These are phyloP conservation scores for Dictyostelium firmibasis DNA, from an alignment of 78 protist species.

Conservation along the genomic window DNA sequence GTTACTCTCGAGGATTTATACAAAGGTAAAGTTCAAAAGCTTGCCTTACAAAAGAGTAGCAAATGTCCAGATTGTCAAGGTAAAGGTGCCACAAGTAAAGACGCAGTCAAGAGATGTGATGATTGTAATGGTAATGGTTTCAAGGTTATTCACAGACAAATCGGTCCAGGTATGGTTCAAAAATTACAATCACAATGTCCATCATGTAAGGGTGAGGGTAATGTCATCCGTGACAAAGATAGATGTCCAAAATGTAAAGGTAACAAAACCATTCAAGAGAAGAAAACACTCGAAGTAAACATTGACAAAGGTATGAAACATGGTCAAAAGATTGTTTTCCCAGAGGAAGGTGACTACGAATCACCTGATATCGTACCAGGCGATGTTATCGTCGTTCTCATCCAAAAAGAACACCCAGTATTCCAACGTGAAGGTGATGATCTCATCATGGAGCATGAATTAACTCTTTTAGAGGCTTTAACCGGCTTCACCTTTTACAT, in stretches of 20 bases:
- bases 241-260: constrained; percentile 93
- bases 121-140: constrained; percentile 92
- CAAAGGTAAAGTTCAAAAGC: constrained; percentile 94
- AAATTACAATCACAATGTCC: constrained; percentile 88
- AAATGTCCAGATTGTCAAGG: constrained; percentile 93
- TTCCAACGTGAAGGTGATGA: constrained; percentile 95
- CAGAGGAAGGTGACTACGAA: constrained; percentile 96
- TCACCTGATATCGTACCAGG: constrained; percentile 95
- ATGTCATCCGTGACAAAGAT: constrained; percentile 86
- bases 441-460: constrained; percentile 86
- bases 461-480: constrained; percentile 93
- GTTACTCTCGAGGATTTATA: constrained; percentile 95
- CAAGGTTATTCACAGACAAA: constrained; percentile 81
- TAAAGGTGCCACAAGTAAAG: constrained; percentile 56
- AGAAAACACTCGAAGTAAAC: constrained; percentile 92
- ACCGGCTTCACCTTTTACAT: constrained; percentile 92
- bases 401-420: constrained; percentile 90
- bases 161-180: constrained; percentile 96
- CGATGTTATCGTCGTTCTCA: constrained; percentile 93
- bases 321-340: constrained; percentile 92
- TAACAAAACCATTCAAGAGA: constrained; percentile 86
- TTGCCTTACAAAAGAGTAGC: constrained; percentile 87
- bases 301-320: constrained; percentile 96
- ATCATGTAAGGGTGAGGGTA: constrained; percentile 92
- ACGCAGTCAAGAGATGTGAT: constrained; percentile 83